Evolutionary conservation across 2,329 filamentous ascomycete species (phyloP).

Genomic region (Trichoderma endophyticum): DNA sequence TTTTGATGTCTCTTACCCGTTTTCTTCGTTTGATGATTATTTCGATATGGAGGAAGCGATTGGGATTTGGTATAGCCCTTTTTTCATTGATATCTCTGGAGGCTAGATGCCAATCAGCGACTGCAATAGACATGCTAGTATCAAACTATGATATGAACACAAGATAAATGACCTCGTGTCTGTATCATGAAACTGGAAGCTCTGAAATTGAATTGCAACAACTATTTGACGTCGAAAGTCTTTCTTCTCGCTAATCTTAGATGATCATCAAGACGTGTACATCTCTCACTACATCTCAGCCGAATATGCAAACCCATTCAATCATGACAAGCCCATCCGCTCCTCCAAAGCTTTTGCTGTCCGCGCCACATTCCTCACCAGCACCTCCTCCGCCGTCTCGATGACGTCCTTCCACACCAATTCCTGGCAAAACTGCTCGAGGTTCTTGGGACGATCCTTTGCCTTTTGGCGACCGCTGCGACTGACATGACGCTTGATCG

Average conservation of each 20-base stretch:
- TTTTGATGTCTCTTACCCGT: not conserved
- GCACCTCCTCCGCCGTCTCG: slow-evolving; percentile 30
- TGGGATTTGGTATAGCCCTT: not conserved
- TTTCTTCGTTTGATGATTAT: not conserved
- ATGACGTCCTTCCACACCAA: slow-evolving; percentile 36
- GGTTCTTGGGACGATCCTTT: slow-evolving; percentile 24
- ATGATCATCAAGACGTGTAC: not conserved
- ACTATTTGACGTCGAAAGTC: not conserved
- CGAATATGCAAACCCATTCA: not conserved
- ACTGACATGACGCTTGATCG: slow-evolving; percentile 28
- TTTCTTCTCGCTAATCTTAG: not conserved
- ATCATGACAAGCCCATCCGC: not conserved
- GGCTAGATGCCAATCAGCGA: not conserved
- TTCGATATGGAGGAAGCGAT: not conserved
- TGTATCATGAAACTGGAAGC: not conserved
- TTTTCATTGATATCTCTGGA: not conserved
- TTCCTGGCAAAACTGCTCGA: slow-evolving; percentile 35
- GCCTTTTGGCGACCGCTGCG: slow-evolving; percentile 7
- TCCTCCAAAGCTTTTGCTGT: slow-evolving; percentile 24
- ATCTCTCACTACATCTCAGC: not conserved
- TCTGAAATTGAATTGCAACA: not conserved
- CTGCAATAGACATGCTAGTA: not conserved
- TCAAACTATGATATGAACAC: not conserved
- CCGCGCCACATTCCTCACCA: slow-evolving; percentile 27
- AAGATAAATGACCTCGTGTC: not conserved